phyloP scores from a whole-genome alignment of 1,284 basidiomycete genomes.

The Leucoagaricus sp. region DNA sequence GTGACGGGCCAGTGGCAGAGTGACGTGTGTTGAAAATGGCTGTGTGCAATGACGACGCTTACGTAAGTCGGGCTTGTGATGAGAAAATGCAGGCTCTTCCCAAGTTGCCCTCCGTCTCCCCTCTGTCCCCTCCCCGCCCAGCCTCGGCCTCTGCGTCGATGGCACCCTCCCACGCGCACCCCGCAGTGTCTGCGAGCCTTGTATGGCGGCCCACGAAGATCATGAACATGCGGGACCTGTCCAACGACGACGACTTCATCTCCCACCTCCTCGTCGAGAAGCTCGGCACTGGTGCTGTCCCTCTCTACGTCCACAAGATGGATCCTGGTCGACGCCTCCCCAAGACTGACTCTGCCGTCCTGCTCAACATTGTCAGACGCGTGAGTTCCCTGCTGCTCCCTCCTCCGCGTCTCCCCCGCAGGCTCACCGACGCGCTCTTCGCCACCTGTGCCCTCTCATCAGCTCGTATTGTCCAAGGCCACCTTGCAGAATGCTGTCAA shows the following conservation, averaged over 20 bases:
- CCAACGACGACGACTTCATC: conserved; percentile 85
- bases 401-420: conserved; percentile 29
- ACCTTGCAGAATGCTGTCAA: conserved; percentile 56
- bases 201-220: conserved; percentile 77
- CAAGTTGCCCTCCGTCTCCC: conserved; percentile 8
- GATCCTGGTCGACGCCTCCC: conserved; percentile 71
- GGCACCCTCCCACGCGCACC: conserved; percentile 16
- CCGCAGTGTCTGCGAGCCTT: conserved; percentile 39
- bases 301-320: conserved; percentile 85
- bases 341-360: conserved; percentile 64
- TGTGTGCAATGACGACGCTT: background rate
- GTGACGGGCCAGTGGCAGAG: too few relatives aligned
- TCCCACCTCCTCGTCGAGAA: conserved; percentile 84
- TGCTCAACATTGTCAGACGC: conserved; percentile 73
- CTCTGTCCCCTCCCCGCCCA: conserved; percentile 20
- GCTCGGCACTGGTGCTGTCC: conserved; percentile 72
- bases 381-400: conserved; percentile 47
- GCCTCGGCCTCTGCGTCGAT: conserved; percentile 21
- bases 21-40: too few relatives aligned
- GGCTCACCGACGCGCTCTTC: conserved; percentile 19
- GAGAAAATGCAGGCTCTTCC: background rate
- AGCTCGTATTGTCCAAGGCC: conserved; percentile 63
- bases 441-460: conserved; percentile 21
- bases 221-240: conserved; percentile 85
- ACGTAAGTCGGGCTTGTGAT: conserved; percentile 10